A percentile compares a stretch with the other conserved stretches of the same genome.
Evolutionary conservation across 805 yeast species (phyloP).

Genomic region (Candida pini): DNA sequence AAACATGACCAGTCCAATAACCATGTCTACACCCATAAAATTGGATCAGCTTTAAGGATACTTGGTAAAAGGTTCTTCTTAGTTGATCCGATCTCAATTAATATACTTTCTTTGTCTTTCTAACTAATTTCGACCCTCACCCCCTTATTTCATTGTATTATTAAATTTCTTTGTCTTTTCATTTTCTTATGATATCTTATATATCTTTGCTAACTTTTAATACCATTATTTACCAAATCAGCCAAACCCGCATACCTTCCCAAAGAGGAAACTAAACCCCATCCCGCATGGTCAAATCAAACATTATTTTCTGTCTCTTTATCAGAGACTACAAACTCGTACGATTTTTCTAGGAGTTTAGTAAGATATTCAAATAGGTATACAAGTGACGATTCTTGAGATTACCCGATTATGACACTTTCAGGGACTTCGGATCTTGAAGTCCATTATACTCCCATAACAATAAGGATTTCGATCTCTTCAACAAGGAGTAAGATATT

Average conservation of each 20-base stretch:
- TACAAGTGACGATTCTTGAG: no score
- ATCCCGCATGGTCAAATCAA: background rate
- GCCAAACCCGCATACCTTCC: background rate
- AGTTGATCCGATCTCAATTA: no score
- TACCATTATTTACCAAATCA: no score
- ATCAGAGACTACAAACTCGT: constrained; percentile 1
- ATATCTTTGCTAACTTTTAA: background rate
- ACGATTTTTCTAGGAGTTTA: background rate
- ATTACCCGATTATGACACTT: background rate
- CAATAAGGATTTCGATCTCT: constrained; percentile 10
- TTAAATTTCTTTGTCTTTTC: background rate
- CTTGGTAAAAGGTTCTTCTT: no score
- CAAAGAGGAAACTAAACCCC: constrained; percentile 3
- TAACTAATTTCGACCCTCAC: no score
- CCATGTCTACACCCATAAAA: constrained; percentile 18
- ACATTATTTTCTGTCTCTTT: background rate
- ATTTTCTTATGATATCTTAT: background rate
- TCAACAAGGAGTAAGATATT: constrained; percentile 8
- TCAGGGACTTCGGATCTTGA: background rate
- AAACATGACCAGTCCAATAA: constrained; percentile 2
- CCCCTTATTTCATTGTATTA: no score
- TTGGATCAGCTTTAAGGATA: no score
- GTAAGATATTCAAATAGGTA: no score
- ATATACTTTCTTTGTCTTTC: no score
- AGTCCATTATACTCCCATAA: constrained; percentile 11